A percentile compares a stretch with the other conserved stretches of the same genome.
phyloP scores from a whole-genome alignment of 2,329 filamentous ascomycete genomes.

The Rhynchosporium secalis region DNA sequence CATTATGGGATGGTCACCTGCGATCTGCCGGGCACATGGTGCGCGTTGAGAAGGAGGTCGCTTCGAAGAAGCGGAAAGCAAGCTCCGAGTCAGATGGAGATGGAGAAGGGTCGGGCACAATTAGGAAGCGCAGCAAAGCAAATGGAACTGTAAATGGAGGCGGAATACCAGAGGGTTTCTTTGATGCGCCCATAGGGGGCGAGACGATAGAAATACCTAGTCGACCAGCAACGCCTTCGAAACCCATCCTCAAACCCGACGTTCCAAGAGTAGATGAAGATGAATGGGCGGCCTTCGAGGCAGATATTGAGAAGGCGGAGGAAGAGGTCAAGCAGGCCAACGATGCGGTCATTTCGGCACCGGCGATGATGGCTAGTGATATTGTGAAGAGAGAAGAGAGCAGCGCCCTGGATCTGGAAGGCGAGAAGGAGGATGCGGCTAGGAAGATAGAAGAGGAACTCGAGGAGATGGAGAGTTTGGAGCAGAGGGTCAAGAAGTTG shows the following conservation, averaged over 20 bases:
- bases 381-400: conserved; percentile 55
- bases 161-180: conserved; percentile 40
- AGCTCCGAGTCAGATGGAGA: conserved; percentile 39
- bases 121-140: conserved; percentile 47
- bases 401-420: conserved; percentile 54
- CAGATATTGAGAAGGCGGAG: conserved; percentile 64
- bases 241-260: conserved; percentile 35
- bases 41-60: conserved; percentile 38
- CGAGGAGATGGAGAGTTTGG: conserved; percentile 79
- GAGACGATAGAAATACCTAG: conserved; percentile 58
- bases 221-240: conserved; percentile 58
- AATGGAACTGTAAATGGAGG: conserved; percentile 25
- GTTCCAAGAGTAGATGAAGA: conserved; percentile 63
- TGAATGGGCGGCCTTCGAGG: conserved; percentile 86
- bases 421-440: conserved; percentile 74
- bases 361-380: conserved; percentile 65
- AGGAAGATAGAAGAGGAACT: conserved; percentile 75
- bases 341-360: conserved; percentile 66
- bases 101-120: conserved; percentile 43
- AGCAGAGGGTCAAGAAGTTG: conserved; percentile 66
- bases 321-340: conserved; percentile 36
- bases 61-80: conserved; percentile 53
- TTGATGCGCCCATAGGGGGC: conserved; percentile 30
- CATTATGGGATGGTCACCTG: conserved; percentile 66
- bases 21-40: conserved; percentile 48